Conservation (phyloP, 2,329 filamentous ascomycete genomes). For the Colletotrichum siamense region DNA sequence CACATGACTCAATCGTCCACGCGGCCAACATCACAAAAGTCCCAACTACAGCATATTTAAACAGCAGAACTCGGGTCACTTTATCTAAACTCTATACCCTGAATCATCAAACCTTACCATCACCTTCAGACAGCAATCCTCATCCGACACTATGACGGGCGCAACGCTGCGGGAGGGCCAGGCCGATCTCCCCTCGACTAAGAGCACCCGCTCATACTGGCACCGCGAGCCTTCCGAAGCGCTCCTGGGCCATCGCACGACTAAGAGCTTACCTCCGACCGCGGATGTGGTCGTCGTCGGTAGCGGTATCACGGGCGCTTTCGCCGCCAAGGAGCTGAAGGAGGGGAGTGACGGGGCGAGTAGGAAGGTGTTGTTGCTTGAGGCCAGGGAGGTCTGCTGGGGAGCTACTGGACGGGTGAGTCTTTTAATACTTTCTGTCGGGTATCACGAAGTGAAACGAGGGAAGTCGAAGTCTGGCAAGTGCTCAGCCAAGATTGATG, state of each 20-base stretch:
- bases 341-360: conserved; percentile 42
- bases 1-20: conserved; percentile 1
- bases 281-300: conserved; percentile 77
- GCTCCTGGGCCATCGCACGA: conserved; percentile 73
- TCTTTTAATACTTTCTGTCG: conserved; percentile 28
- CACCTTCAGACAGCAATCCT: not conserved
- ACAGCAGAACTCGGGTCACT: not conserved
- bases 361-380: conserved; percentile 71
- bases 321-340: conserved; percentile 69
- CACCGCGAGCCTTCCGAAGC: conserved; percentile 69
- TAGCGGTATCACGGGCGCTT: conserved; percentile 78
- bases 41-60: not conserved
- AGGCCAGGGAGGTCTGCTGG: conserved; percentile 81
- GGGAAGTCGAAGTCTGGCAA: not conserved
- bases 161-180: conserved; percentile 37
- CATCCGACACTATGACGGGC: conserved; percentile 34
- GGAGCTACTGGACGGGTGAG: conserved; percentile 82
- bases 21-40: not conserved
- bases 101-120: not conserved
- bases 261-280: conserved; percentile 62
- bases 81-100: not conserved
- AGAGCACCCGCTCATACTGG: conserved; percentile 75
- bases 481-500: not conserved
- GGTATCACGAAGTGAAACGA: not conserved
- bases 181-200: conserved; percentile 63